Conservation (phyloP, 306 rosid species). For the Hippophae rhamnoides region DNA sequence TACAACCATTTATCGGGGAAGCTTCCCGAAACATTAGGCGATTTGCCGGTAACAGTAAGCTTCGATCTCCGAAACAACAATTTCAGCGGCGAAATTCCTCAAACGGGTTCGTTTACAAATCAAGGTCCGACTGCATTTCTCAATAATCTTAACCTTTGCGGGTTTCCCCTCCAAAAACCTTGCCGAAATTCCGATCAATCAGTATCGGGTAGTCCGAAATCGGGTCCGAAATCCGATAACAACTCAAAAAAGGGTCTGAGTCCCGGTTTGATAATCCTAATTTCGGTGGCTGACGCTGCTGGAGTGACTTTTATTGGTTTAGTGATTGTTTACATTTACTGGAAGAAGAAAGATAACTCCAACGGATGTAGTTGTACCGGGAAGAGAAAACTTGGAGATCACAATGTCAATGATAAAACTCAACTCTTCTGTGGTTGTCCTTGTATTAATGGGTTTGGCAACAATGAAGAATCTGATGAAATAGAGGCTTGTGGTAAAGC, state of each 20-base stretch:
- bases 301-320: slow-evolving; percentile 68
- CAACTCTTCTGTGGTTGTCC: slow-evolving; percentile 26
- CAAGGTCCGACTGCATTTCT: slow-evolving; percentile 97
- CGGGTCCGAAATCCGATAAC: slow-evolving; percentile 9
- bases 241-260: slow-evolving; percentile 40
- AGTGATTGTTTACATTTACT: slow-evolving; percentile 58
- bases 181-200: slow-evolving; percentile 37
- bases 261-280: slow-evolving; percentile 64
- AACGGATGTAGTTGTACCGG: slow-evolving; percentile 80
- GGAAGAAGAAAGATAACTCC: slow-evolving; percentile 62
- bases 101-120: slow-evolving; percentile 77
- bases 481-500: slow-evolving; percentile 44
- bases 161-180: slow-evolving; percentile 70
- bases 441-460: slow-evolving; percentile 44
- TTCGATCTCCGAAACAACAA: slow-evolving; percentile 76
- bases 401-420: slow-evolving; percentile 19
- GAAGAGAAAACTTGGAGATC: slow-evolving; percentile 47
- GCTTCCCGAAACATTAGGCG: slow-evolving; percentile 61
- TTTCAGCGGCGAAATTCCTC: slow-evolving; percentile 81
- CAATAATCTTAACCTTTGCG: slow-evolving; percentile 62
- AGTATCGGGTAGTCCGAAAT: slow-evolving; percentile 31
- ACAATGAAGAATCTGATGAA: slow-evolving; percentile 68
- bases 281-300: slow-evolving; percentile 80
- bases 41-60: slow-evolving; percentile 65
- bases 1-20: slow-evolving; percentile 66